Evolutionary conservation across 192 early-diverging fungal genomes (phyloP).

Genomic region (Funneliformis geosporum): DNA sequence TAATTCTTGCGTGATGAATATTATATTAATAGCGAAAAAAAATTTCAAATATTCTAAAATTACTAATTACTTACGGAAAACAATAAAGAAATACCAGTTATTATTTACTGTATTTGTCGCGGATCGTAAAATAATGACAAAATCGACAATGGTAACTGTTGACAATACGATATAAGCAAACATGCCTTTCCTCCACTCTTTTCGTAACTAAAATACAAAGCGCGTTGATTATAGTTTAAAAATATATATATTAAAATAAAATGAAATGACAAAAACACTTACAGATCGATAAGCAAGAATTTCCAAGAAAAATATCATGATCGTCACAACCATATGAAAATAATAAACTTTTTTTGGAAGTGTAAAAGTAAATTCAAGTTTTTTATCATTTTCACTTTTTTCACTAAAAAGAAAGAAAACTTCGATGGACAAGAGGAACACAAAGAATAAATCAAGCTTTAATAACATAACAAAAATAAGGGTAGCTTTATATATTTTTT

Average conservation of each 20-base stretch:
- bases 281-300: constrained; percentile 12
- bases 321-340: constrained; percentile 16
- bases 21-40: background rate
- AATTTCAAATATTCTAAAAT: background rate
- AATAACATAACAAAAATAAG: constrained; percentile 80
- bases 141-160: constrained; percentile 7
- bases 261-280: background rate
- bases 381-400: background rate
- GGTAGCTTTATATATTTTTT: constrained; percentile 66
- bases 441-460: constrained; percentile 85
- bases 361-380: background rate
- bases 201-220: constrained; percentile 3
- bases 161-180: background rate
- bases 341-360: background rate
- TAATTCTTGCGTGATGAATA: no score
- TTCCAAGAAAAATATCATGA: background rate
- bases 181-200: constrained; percentile 10
- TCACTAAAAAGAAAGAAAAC: constrained; percentile 54
- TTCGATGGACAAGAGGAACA: constrained; percentile 70
- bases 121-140: background rate
- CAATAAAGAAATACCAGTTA: constrained; percentile 11
- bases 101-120: background rate
- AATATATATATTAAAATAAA: background rate
- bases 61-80: constrained; percentile 6
- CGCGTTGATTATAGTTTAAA: no score